These are phyloP conservation scores for Gossypium laxum DNA, from an alignment of 441 rosid genomes.

Conservation along the genomic window DNA sequence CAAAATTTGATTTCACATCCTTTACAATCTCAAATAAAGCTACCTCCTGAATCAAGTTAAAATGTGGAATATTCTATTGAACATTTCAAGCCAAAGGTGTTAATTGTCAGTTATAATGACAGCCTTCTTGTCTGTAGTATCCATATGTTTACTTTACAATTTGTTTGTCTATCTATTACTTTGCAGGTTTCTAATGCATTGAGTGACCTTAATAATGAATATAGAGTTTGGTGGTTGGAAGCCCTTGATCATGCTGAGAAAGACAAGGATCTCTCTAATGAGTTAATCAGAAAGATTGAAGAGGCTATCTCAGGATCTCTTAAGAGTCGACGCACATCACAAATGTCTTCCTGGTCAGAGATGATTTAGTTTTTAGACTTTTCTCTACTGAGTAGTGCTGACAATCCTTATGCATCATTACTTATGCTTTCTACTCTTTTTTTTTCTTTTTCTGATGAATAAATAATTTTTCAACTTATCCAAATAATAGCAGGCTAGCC, in stretches of 20 bases:
- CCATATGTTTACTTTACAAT: neutral
- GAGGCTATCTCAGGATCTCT: conserved; percentile 62
- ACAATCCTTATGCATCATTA: neutral
- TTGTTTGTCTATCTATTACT: conserved; percentile 8
- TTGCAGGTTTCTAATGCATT: conserved; percentile 58
- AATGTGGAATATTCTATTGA: neutral
- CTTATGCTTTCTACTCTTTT: neutral
- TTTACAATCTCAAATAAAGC: neutral
- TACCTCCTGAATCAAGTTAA: neutral
- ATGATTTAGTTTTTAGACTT: conserved; percentile 4
- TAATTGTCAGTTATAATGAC: neutral
- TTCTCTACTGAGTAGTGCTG: conserved; percentile 5
- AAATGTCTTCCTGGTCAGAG: conserved; percentile 51
- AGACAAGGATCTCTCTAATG: conserved; percentile 49
- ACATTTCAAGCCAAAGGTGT: neutral
- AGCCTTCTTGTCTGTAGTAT: neutral
- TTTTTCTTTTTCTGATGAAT: neutral
- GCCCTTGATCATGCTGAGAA: conserved; percentile 58
- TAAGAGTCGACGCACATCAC: conserved; percentile 50
- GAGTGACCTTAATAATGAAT: conserved; percentile 33
- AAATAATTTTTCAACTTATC: neutral
- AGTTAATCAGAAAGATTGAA: conserved; percentile 72
- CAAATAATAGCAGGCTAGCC: neutral
- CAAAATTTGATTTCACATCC: neutral
- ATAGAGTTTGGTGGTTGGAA: conserved; percentile 78